Base-by-base conservation (phyloP, 805 yeast genomes). In the Kluyveromyces siamensis region DNA sequence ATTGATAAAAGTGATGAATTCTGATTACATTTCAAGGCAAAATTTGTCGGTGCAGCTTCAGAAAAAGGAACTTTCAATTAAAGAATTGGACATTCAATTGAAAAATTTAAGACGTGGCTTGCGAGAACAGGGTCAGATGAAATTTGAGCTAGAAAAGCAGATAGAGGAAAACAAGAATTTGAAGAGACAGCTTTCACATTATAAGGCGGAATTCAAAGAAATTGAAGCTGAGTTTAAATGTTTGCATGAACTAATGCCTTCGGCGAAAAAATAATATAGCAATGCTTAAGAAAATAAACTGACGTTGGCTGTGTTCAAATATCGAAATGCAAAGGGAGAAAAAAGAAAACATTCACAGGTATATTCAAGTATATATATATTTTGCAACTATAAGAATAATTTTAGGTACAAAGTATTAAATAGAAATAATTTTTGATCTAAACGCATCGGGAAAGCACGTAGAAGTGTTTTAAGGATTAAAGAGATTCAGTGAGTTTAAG, bases 141-240 rank as follows among this genome's bases (percentile, higher is more conserved):
- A 43, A 35, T 43, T 18, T 17, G 27, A 43, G 13, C 21, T 43
- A 11, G 17, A 13, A 7, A 43, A 19, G 18, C 45, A 43, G 6
- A 9, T 33, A 9, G 39, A 43, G 2, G 27, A 16, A 13, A 43
- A 43, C 39, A 21, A 33, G 18, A 43, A n/a, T 18, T 43, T 43
- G 36, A 37, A 43, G 36, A 16, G 8, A 36, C 27, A 43, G 17
- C 39, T 43, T 11, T 14, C 19, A 8, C 17, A 36, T 14, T 43
- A 43, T 27, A 43, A 13, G 21, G n/a, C 9, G 8, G 45, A 43
- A 18, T 43, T 43, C 27, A 43, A 33, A 33, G 45, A 36, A 19
- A n/a, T 43, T n/a, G 27, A 33, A 43, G 18, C 25, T 21, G 45
- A 43, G 33, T 25, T 43, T 14, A 43, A 43, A 17, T 14, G 45